Conservation (phyloP, 2,329 filamentous ascomycete genomes). For the Aspergillus calidoustus region DNA sequence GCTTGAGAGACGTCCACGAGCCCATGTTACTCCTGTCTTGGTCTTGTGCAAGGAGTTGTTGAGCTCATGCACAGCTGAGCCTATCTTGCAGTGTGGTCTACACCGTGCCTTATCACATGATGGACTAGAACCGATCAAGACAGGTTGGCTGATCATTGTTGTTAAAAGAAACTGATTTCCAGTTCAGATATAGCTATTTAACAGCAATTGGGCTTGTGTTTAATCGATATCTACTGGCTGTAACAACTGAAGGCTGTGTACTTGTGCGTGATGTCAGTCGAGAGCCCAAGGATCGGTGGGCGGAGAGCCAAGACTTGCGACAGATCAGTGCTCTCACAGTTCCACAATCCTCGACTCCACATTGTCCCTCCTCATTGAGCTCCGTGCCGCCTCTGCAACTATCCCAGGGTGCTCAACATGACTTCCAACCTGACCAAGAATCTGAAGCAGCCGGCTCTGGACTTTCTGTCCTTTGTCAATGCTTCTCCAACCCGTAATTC, state of each 20-base stretch:
- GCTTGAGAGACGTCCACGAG: neutral
- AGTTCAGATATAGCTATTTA: neutral
- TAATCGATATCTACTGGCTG: too few species aligned
- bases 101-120: slow-evolving; percentile 1
- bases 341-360: slow-evolving; percentile 5
- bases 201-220: neutral
- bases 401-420: slow-evolving; percentile 31
- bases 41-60: slow-evolving; percentile 3
- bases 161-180: neutral
- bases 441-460: slow-evolving; percentile 61
- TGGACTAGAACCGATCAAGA: neutral
- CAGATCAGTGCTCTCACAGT: neutral
- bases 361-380: slow-evolving; percentile 12
- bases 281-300: neutral
- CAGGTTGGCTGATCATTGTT: neutral
- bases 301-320: slow-evolving; percentile 15
- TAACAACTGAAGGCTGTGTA: neutral
- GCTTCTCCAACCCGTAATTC: slow-evolving; percentile 83
- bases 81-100: neutral
- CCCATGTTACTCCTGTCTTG: neutral
- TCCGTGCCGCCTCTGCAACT: neutral
- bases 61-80: neutral
- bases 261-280: neutral
- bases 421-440: slow-evolving; percentile 34
- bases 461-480: slow-evolving; percentile 93